Evolutionary conservation across 441 rosid species (phyloP).

Genomic region (Melastoma candidum): DNA sequence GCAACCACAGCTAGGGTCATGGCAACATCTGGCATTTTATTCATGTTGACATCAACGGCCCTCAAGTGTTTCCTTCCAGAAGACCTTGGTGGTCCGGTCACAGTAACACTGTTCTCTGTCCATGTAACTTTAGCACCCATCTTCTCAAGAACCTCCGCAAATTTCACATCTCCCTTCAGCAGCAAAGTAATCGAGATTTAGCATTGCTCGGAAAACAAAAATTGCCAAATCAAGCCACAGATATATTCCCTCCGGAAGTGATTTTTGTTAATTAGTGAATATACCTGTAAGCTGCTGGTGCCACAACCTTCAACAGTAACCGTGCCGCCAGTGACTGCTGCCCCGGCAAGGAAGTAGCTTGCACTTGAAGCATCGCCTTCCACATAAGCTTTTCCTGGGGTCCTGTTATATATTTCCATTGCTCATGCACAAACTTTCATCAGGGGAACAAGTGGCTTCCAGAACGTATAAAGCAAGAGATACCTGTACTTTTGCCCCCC

Average conservation of each 20-base stretch:
- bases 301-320: constrained; percentile 97
- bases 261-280: background rate
- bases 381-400: constrained; percentile 82
- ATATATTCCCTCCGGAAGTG: constrained; percentile 1
- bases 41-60: constrained; percentile 91
- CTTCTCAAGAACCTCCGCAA: constrained; percentile 87
- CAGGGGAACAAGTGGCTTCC: background rate
- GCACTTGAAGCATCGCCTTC: constrained; percentile 99
- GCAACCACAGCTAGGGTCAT: constrained; percentile 99
- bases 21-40: constrained; percentile 99
- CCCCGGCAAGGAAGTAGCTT: constrained; percentile 95
- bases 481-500: constrained; percentile 95
- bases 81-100: constrained; percentile 73
- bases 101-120: constrained; percentile 87
- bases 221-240: background rate
- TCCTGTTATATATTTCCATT: constrained; percentile 35
- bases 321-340: constrained; percentile 93
- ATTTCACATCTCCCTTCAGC: constrained; percentile 80
- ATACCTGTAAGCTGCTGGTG: constrained; percentile 87
- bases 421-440: constrained; percentile 8
- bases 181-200: constrained; percentile 3
- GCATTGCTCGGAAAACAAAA: background rate
- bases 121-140: constrained; percentile 92
- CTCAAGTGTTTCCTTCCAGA: constrained; percentile 58
- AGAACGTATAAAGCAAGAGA: constrained; percentile 9